These are phyloP conservation scores for Gossypium ekmanianum DNA, from an alignment of 345 rosid genomes.

Conservation along the genomic window DNA sequence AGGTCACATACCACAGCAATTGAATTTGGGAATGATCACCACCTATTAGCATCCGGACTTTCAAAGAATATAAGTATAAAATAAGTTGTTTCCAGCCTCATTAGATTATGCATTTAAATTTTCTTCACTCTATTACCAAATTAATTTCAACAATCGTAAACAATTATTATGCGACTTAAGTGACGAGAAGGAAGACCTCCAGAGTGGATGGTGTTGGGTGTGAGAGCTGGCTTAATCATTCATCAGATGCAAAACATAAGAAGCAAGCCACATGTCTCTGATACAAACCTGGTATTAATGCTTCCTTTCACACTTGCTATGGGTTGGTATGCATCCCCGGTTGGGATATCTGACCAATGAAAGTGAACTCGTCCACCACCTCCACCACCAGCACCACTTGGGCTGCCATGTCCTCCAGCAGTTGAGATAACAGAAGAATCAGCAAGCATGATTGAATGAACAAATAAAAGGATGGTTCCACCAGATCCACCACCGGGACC, in stretches of 20 bases:
- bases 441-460: slow-evolving; percentile 48
- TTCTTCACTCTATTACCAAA: neutral
- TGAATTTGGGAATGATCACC: neutral
- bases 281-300: slow-evolving; percentile 61
- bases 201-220: neutral
- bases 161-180: neutral
- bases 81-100: neutral
- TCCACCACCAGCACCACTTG: slow-evolving; percentile 83
- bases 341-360: slow-evolving; percentile 80
- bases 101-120: neutral
- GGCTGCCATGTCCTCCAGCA: slow-evolving; percentile 80
- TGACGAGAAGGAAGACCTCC: neutral
- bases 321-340: slow-evolving; percentile 70
- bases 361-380: slow-evolving; percentile 96
- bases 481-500: slow-evolving; percentile 98
- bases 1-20: neutral
- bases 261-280: neutral
- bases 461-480: slow-evolving; percentile 80
- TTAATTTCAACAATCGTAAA: neutral
- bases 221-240: neutral
- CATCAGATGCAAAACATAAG: neutral
- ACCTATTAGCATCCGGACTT: neutral
- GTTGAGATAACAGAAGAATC: slow-evolving; percentile 55
- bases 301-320: slow-evolving; percentile 78
- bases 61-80: neutral